Evolutionary conservation across 2,329 filamentous ascomycete species (phyloP).

Genomic region (Phyllosticta ampelicida): DNA sequence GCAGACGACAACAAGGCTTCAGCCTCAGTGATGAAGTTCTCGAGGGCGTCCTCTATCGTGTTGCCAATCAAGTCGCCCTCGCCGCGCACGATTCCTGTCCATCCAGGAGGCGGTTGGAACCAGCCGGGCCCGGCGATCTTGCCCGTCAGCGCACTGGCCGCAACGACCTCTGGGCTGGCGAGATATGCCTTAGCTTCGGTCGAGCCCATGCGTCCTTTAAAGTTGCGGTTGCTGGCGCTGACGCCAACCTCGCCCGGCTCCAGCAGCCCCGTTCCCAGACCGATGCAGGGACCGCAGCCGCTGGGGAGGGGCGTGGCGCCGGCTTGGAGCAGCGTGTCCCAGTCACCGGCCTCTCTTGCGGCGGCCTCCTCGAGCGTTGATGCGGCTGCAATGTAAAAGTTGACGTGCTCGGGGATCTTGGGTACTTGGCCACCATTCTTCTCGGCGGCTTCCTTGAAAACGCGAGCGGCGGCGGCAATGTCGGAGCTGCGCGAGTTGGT

Average conservation of each 20-base stretch:
- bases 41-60: constrained; percentile 58
- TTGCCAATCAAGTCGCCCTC: constrained; percentile 58
- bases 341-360: constrained; percentile 73
- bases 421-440: constrained; percentile 49
- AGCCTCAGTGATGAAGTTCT: constrained; percentile 58
- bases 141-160: constrained; percentile 70
- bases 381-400: constrained; percentile 84
- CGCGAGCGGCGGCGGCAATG: constrained; percentile 67
- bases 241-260: constrained; percentile 83
- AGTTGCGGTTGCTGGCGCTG: constrained; percentile 75
- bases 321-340: constrained; percentile 70
- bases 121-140: constrained; percentile 65
- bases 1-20: constrained; percentile 50
- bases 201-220: constrained; percentile 82
- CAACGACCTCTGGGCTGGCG: constrained; percentile 81
- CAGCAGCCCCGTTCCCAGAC: constrained; percentile 67
- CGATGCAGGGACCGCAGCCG: constrained; percentile 79
- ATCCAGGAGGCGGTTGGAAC: constrained; percentile 62
- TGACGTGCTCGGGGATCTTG: constrained; percentile 63
- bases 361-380: constrained; percentile 64
- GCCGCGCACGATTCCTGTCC: constrained; percentile 56
- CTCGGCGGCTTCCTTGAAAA: constrained; percentile 67
- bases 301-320: constrained; percentile 63
- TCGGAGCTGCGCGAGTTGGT: constrained; percentile 80
- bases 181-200: constrained; percentile 75